Evolutionary conservation across 345 rosid genomes (phyloP).

Genomic region (Euphorbia pulcherrima): DNA sequence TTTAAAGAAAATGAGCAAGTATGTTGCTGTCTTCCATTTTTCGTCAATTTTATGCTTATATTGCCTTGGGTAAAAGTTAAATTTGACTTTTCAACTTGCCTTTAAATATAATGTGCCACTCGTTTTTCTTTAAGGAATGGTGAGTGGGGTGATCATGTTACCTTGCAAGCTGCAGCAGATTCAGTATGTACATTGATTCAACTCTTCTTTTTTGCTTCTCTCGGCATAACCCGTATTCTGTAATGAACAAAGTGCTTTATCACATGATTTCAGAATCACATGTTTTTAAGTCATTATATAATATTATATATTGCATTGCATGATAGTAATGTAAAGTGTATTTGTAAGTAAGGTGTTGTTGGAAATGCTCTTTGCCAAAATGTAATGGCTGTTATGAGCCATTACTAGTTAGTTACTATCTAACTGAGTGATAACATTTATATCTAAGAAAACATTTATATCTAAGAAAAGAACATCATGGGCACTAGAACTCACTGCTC

Average conservation of each 20-base stretch:
- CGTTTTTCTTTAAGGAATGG: constrained; percentile 32
- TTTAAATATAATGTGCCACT: too few relatives aligned
- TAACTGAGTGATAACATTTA: too few relatives aligned
- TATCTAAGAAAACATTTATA: too few relatives aligned
- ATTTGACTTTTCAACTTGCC: neutral
- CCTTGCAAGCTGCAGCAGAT: constrained; percentile 76
- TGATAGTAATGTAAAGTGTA: too few relatives aligned
- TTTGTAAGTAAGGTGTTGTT: too few relatives aligned
- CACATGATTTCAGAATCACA: neutral
- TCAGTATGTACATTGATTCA: constrained; percentile 24
- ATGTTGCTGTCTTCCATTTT: constrained; percentile 11
- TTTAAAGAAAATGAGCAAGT: constrained; percentile 59
- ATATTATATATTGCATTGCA: too few relatives aligned
- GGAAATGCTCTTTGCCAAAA: too few relatives aligned
- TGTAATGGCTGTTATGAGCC: too few relatives aligned
- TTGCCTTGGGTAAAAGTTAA: neutral
- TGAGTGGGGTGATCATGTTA: constrained; percentile 74
- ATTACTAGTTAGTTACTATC: too few relatives aligned
- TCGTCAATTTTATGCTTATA: neutral
- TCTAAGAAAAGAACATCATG: too few relatives aligned
- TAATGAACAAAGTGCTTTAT: neutral
- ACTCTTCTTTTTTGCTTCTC: neutral
- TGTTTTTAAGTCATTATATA: too few relatives aligned
- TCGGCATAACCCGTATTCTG: neutral
- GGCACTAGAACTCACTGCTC: too few relatives aligned